These are phyloP conservation scores for Flaveria brownii DNA, from an alignment of 129 eudicot genomes.

Conservation along the genomic window DNA sequence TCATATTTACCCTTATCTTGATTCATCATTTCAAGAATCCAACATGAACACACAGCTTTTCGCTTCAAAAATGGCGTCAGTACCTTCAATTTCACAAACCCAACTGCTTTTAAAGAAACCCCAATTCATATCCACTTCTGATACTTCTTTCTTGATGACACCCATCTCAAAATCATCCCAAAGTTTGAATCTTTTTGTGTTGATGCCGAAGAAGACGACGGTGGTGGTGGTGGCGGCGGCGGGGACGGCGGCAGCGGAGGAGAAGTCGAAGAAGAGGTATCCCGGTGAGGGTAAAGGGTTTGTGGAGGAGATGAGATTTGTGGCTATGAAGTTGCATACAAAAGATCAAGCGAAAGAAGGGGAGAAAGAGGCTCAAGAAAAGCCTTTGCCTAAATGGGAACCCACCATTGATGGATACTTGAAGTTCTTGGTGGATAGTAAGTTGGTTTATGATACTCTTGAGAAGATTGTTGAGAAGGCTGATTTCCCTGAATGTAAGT, in stretches of 20 bases:
- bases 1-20: neutral
- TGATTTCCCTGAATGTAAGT: constrained; percentile 76
- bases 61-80: constrained; percentile 31
- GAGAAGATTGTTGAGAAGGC: constrained; percentile 79
- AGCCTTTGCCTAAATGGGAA: constrained; percentile 88
- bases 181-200: constrained; percentile 20
- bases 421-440: constrained; percentile 93
- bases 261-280: constrained; percentile 62
- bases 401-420: constrained; percentile 79
- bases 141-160: constrained; percentile 32
- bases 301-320: constrained; percentile 98
- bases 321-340: constrained; percentile 94
- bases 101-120: constrained; percentile 45
- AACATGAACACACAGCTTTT: constrained; percentile 1
- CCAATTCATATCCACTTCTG: constrained; percentile 34
- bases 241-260: constrained; percentile 49
- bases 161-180: constrained; percentile 37
- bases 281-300: constrained; percentile 78
- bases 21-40: neutral
- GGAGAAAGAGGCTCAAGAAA: constrained; percentile 71
- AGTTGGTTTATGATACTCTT: constrained; percentile 84
- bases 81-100: constrained; percentile 48
- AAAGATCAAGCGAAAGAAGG: constrained; percentile 94
- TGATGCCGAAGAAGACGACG: constrained; percentile 36
- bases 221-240: constrained; percentile 32